Conservation (phyloP, 768 basidiomycete species). For the Trametes cubensis region DNA sequence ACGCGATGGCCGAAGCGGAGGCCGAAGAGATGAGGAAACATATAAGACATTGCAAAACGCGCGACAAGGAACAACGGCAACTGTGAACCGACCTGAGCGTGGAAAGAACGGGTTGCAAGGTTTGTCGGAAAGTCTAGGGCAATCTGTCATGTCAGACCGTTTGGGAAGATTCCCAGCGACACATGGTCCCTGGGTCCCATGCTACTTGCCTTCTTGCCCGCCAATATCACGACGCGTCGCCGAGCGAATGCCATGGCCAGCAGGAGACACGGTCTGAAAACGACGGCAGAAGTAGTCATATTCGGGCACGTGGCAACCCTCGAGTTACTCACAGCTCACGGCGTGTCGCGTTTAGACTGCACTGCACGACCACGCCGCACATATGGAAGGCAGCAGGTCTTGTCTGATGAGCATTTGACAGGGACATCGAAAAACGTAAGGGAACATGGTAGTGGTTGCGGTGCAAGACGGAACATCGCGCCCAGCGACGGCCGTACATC, state of each 20-base stretch:
- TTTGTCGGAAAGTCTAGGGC: slow-evolving; percentile 12
- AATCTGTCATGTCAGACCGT: slow-evolving; percentile 23
- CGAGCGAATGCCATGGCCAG: background rate
- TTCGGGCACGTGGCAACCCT: slow-evolving; percentile 23
- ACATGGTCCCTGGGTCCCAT: slow-evolving; percentile 11
- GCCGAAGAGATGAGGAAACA: slow-evolving; percentile 2
- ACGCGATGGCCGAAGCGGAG: background rate
- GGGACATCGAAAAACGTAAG: slow-evolving; percentile 1
- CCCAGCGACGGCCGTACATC: background rate
- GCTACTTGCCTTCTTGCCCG: slow-evolving; percentile 1
- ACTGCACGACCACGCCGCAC: background rate
- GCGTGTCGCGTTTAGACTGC: slow-evolving; percentile 13
- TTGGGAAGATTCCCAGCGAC: slow-evolving; percentile 24
- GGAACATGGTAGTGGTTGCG: background rate
- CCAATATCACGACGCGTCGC: background rate
- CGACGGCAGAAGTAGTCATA: slow-evolving; percentile 24
- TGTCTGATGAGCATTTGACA: slow-evolving; percentile 7
- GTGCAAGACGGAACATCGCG: background rate
- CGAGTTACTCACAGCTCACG: slow-evolving; percentile 13
- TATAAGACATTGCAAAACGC: background rate
- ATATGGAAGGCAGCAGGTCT: background rate
- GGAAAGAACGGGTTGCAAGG: slow-evolving; percentile 13
- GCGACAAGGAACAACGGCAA: background rate
- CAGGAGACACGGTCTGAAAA: slow-evolving; percentile 5
- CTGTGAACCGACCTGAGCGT: slow-evolving; percentile 6